Evolutionary conservation across 768 basidiomycete species (phyloP).

Genomic region (Mycena polygramma): DNA sequence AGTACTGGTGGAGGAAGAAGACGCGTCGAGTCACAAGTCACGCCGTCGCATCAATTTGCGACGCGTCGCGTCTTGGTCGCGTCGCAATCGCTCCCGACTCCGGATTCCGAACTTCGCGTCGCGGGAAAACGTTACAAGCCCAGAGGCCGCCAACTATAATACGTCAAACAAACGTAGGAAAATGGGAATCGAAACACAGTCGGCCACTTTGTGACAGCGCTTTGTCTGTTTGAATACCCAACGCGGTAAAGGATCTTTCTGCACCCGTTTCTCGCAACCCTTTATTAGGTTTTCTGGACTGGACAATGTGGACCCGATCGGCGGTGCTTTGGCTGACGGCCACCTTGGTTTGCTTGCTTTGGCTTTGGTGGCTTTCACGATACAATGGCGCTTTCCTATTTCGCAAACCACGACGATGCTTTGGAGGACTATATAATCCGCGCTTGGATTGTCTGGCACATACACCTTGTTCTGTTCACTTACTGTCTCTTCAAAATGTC

Average conservation of each 20-base stretch:
- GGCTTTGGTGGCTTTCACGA: constrained; percentile 20
- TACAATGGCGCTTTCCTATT: constrained; percentile 28
- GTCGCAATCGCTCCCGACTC: too few relatives aligned
- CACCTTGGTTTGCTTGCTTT: constrained; percentile 1
- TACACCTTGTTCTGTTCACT: too few relatives aligned
- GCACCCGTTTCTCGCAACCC: background rate
- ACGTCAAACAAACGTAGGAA: too few relatives aligned
- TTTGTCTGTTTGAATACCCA: constrained; percentile 2
- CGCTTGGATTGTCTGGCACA: background rate
- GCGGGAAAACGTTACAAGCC: too few relatives aligned
- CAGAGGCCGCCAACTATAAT: too few relatives aligned
- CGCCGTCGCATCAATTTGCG: too few relatives aligned
- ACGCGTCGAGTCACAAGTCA: too few relatives aligned
- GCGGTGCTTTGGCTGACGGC: constrained; percentile 22
- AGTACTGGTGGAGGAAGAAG: too few relatives aligned
- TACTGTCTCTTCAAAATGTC: constrained; percentile 12
- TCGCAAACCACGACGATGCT: background rate
- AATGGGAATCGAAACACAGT: background rate
- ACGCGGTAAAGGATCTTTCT: constrained; percentile 14
- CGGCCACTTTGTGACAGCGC: constrained; percentile 4
- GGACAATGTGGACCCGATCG: constrained; percentile 20
- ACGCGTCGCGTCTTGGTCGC: too few relatives aligned
- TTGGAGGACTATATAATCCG: constrained; percentile 20
- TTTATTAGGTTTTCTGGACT: constrained; percentile 22
- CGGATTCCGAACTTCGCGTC: too few relatives aligned